Evolutionary conservation across 2,329 filamentous ascomycete species (phyloP).

Genomic region (Cercospora berteroae): DNA sequence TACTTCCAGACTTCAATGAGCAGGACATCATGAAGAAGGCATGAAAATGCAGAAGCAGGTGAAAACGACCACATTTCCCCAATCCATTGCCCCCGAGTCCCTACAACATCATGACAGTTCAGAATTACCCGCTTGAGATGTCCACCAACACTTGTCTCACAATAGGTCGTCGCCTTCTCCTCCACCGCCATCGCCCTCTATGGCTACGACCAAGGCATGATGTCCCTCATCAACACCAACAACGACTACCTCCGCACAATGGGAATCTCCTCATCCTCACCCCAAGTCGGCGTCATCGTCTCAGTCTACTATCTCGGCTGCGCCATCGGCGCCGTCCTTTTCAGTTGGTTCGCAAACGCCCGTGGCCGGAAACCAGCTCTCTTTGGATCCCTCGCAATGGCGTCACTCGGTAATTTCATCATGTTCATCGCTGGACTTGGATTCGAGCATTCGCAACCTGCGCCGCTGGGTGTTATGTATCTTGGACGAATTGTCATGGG

Average conservation of each 20-base stretch:
- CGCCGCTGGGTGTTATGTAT: slow-evolving; percentile 49
- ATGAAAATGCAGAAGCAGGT: not conserved
- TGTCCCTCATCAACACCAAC: slow-evolving; percentile 57
- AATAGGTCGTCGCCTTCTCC: slow-evolving; percentile 53
- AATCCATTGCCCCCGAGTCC: too few relatives aligned
- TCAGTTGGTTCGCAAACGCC: slow-evolving; percentile 55
- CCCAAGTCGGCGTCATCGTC: slow-evolving; percentile 59
- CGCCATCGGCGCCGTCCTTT: slow-evolving; percentile 56
- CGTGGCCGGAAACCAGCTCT: slow-evolving; percentile 57
- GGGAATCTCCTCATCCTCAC: slow-evolving; percentile 44
- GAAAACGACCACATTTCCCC: too few relatives aligned
- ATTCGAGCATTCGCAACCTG: slow-evolving; percentile 37
- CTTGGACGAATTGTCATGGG: slow-evolving; percentile 55
- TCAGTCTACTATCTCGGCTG: slow-evolving; percentile 64
- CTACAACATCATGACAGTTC: too few relatives aligned
- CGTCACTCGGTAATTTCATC: slow-evolving; percentile 56
- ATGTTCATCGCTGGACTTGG: slow-evolving; percentile 60
- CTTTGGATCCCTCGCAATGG: slow-evolving; percentile 54
- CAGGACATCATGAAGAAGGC: not conserved
- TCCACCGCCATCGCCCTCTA: slow-evolving; percentile 56
- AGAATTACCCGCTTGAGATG: too few relatives aligned
- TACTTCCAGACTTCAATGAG: too few relatives aligned
- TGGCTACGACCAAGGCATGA: slow-evolving; percentile 48
- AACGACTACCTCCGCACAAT: slow-evolving; percentile 57
- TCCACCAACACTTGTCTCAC: slow-evolving; percentile 44